Evolutionary conservation across 2,329 filamentous ascomycete genomes (phyloP).

Genomic region (Fusarium continuum): DNA sequence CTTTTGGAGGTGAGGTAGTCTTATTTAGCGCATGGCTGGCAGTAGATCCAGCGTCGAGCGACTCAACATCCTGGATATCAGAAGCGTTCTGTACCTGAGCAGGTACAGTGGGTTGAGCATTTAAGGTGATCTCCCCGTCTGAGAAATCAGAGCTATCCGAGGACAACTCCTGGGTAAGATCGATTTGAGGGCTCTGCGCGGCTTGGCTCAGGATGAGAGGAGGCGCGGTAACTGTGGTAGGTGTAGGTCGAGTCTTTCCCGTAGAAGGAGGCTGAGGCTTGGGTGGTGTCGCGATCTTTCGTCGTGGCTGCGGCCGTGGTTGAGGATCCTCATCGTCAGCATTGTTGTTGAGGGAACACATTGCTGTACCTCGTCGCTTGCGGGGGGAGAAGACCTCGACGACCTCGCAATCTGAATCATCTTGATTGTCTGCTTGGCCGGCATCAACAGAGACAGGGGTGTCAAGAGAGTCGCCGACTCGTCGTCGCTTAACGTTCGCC

Average conservation of each 20-base stretch:
- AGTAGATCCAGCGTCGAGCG: no score
- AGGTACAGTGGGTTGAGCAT: not conserved
- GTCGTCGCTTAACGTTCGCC: conserved; percentile 22
- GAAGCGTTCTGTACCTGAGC: not conserved
- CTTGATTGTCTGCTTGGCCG: not conserved
- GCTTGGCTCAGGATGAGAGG: not conserved
- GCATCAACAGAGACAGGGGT: not conserved
- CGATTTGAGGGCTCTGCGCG: conserved; percentile 1
- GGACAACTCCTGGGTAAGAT: conserved; percentile 13
- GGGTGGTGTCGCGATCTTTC: not conserved
- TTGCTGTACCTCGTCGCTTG: not conserved
- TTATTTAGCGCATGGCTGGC: not conserved
- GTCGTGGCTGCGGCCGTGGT: not conserved
- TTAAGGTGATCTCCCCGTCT: not conserved
- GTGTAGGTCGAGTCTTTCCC: not conserved
- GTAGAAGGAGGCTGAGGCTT: not conserved
- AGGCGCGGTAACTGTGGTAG: not conserved
- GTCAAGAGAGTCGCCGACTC: not conserved
- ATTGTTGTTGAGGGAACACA: not conserved
- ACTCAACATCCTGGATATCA: not conserved
- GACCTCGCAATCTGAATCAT: conserved; percentile 16
- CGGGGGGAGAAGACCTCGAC: conserved; percentile 2
- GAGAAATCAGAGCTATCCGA: conserved; percentile 25
- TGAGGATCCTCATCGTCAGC: conserved; percentile 3
- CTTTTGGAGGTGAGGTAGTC: not conserved